Conservation (phyloP, 1,139 yeast genomes). For the Komagataea norvegica region DNA sequence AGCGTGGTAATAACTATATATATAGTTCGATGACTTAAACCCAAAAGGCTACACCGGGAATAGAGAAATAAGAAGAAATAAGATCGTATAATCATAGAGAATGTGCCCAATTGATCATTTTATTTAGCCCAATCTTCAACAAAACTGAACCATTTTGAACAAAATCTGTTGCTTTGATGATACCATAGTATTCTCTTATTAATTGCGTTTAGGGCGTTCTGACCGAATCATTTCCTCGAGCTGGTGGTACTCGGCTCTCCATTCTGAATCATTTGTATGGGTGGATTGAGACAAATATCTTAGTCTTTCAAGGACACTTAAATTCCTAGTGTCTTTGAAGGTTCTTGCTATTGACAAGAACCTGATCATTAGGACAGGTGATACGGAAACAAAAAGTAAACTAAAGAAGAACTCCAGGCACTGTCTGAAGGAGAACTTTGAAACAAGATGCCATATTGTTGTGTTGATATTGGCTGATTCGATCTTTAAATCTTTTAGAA, state of each 20-base stretch:
- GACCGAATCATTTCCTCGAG: no score
- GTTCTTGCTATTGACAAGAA: not conserved
- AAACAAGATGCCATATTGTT: not conserved
- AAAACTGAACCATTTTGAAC: no score
- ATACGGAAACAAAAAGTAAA: not conserved
- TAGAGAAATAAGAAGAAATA: no score
- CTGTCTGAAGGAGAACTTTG: not conserved
- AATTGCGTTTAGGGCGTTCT: no score
- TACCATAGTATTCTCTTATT: no score
- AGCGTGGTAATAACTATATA: no score
- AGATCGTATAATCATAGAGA: no score
- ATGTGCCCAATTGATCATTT: no score
- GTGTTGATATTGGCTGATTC: not conserved
- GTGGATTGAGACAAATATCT: not conserved
- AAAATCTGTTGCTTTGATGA: no score
- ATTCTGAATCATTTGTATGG: conserved; percentile 1
- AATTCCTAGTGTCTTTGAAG: not conserved
- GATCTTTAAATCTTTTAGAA: not conserved
- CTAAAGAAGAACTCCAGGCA: not conserved
- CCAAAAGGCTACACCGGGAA: no score
- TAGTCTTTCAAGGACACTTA: not conserved
- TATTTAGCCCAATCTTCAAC: no score
- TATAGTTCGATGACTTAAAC: no score
- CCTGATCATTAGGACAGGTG: not conserved
- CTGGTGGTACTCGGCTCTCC: conserved; percentile 1